Base-by-base conservation (phyloP, 305 asterid species). In the Petunia hybrid region DNA sequence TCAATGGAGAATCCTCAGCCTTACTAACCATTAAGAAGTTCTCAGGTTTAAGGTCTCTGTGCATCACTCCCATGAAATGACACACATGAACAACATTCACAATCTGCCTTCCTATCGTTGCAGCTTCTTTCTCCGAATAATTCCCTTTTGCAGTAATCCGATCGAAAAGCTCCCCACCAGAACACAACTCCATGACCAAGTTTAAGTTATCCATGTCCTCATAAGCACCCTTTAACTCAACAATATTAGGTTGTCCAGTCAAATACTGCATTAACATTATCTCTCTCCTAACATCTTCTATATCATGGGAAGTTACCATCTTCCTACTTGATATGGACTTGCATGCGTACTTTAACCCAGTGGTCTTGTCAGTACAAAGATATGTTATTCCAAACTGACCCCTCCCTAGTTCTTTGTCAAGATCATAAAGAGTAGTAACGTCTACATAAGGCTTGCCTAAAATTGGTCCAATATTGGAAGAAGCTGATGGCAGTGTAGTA, bases 1-100 rank as follows among this genome's bases (percentile, higher is more conserved):
- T 93, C 80, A 93, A 67, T 0, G 87, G 88, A 12, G 95, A 85
- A 64, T 83, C 84, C 0, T 89, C 90, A 12, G 83, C 91, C 66
- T 77, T 73, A 48, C 81, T 88, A 2, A 86, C 92, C 88, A 93
- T 79, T 91, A 93, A 87, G 92, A 93, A 93, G 80, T 93, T 93
- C 92, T 93, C 97, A 1, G 97, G 97, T 86, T 93, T 91, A 12
- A 91, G 87, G 63, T 92, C 97, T 63, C 97, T 82, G 69, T 92
- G 97, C 83, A 92, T 89, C 13, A 93, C 95, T 31, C 97, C 97
- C 97, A 93, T 93, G 81, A 93, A 93, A 86, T 93, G 97, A 12
- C 94, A 93, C 31, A 83, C 98, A 69, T 91, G 94, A 57, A 93
- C 97, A 71, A 93, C 98, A 80, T 93, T 93, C 73, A 93, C 94